Conservation (phyloP, 805 yeast species). For the Lachancea lanzarotensis region DNA sequence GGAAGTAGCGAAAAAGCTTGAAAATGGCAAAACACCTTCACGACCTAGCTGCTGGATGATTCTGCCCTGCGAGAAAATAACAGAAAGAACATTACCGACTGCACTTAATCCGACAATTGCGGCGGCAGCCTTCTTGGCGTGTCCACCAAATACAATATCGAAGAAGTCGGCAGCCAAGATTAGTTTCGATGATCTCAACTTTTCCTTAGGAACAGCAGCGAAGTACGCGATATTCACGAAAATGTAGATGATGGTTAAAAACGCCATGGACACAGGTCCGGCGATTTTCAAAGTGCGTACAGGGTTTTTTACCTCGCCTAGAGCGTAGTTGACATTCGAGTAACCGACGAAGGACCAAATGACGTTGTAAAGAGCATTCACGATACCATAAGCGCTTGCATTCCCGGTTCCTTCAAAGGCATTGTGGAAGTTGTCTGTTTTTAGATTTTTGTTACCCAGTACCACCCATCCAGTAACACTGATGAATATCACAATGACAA, state of each 20-base stretch:
- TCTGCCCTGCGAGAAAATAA: conserved; percentile 76
- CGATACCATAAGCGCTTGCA: conserved; percentile 62
- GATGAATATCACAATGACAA: conserved; percentile 63
- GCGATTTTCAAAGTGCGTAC: conserved; percentile 60
- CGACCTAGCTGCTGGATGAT: conserved; percentile 74
- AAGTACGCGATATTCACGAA: conserved; percentile 74
- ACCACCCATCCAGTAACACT: conserved; percentile 80
- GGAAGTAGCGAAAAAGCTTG: conserved; percentile 61
- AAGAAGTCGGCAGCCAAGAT: conserved; percentile 74
- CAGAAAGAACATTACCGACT: conserved; percentile 74
- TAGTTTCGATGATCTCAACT: conserved; percentile 52
- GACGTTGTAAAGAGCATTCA: conserved; percentile 71
- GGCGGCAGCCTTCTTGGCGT: conserved; percentile 66
- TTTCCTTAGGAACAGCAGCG: conserved; percentile 71
- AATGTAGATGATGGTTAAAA: conserved; percentile 60
- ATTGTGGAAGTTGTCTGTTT: conserved; percentile 54
- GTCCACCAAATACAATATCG: conserved; percentile 59
- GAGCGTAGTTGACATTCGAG: conserved; percentile 75
- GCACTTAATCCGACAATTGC: conserved; percentile 79
- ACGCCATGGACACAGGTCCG: conserved; percentile 65
- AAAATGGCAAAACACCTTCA: conserved; percentile 74
- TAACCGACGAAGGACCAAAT: conserved; percentile 84
- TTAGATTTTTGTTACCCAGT: conserved; percentile 48
- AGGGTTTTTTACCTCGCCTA: conserved; percentile 74
- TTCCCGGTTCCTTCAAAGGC: conserved; percentile 48